These are phyloP conservation scores for Petunia secreta DNA, from an alignment of 257 asterid species.

Conservation along the genomic window DNA sequence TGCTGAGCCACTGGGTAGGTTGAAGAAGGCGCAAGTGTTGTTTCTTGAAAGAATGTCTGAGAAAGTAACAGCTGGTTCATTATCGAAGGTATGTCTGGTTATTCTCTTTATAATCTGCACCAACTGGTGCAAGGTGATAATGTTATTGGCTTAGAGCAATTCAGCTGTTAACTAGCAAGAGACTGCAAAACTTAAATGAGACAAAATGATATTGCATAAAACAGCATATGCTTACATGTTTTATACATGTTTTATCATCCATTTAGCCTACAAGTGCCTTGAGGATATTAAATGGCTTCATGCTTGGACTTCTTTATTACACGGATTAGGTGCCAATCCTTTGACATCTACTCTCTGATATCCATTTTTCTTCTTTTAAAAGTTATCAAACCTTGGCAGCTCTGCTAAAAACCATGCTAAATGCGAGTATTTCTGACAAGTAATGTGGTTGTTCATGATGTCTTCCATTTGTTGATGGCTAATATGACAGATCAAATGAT, in stretches of 20 bases:
- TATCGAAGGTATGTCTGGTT: slow-evolving; percentile 61
- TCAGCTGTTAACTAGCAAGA: not conserved
- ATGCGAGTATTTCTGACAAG: not conserved
- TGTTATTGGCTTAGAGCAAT: not conserved
- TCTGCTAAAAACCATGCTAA: not conserved
- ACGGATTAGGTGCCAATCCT: not conserved
- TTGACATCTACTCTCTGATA: not conserved
- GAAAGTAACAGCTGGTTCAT: slow-evolving; percentile 52
- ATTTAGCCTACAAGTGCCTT: not conserved
- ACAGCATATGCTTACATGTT: not conserved
- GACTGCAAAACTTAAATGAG: slow-evolving; percentile 4
- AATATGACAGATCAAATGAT: not conserved
- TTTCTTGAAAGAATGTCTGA: slow-evolving; percentile 96
- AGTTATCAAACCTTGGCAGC: not conserved
- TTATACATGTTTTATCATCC: not conserved
- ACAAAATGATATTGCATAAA: slow-evolving; percentile 8
- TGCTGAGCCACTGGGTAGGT: slow-evolving; percentile 81
- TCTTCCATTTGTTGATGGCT: slow-evolving; percentile 10
- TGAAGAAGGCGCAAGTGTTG: slow-evolving; percentile 89
- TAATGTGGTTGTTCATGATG: not conserved
- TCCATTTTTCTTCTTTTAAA: not conserved
- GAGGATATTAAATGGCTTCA: not conserved
- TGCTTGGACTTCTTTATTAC: slow-evolving; percentile 3
- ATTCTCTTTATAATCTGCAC: slow-evolving; percentile 6
- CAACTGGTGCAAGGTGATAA: not conserved